Evolutionary conservation across 768 basidiomycete species (phyloP), one percentile per base, ranked within the genome.

Genomic region (Mycena floridula): DNA sequence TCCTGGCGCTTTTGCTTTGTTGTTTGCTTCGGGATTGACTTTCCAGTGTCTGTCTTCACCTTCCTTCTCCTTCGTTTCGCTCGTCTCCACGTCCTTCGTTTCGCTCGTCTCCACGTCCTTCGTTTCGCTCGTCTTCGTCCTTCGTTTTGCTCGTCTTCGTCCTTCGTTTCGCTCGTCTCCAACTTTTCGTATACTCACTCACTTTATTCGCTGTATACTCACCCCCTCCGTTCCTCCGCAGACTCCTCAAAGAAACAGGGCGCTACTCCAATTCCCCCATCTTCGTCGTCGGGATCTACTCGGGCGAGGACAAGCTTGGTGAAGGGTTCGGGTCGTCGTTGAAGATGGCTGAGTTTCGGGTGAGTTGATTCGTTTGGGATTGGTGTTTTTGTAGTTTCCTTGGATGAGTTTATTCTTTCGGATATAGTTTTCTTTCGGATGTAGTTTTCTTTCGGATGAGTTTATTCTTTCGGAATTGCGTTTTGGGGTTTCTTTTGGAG

Each of bases 201-300:
- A n/a, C n/a, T n/a, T n/a, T n/a, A n/a, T n/a, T n/a, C n/a, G n/a
- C n/a, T n/a, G n/a, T n/a, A n/a, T n/a, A n/a, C n/a, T n/a, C n/a
- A n/a, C n/a, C n/a, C n/a, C n/a, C n/a, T n/a, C n/a, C n/a, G n/a
- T n/a, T n/a, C 25, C n/a, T n/a, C n/a, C 26, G 5, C 47, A 93
- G 92, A 60, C 63, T 99, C 43, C 67, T 99, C 47, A 91, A 86
- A 58, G 94, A 97, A 62, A 92, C 93, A 0, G 96, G 96, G 58
- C 85, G 93, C 37, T 82, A 81, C 52, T 87, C 90, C 1, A 88
- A 89, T 54, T 84, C 91, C 3, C 94, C 96, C 1, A 76, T 94
- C 28, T 99, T 87, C 62, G 86, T 96, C n/a, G 85, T 95, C n/a
- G 96, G 92, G 15, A 85, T 96, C 47, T 98, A 79, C 61, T 89